phyloP scores from a whole-genome alignment of 2,329 filamentous ascomycete genomes.

The Rugonectria rugulosa region DNA sequence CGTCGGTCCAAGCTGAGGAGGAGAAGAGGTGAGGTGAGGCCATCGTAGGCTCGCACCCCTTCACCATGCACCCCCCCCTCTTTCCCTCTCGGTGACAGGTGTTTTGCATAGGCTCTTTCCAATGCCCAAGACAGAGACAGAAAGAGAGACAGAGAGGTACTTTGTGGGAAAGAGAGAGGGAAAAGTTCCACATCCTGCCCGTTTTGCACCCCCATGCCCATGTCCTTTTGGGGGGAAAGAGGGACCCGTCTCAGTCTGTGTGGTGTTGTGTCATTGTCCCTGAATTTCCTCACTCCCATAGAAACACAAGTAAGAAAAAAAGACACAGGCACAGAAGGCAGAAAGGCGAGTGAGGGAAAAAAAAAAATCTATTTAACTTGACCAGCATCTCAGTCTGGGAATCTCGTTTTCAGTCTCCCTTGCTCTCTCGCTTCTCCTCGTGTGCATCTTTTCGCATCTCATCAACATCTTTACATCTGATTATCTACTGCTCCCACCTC shows the following conservation, averaged over 20 bases:
- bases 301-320: not conserved
- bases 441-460: not conserved
- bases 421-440: conserved; percentile 5
- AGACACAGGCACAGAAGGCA: not conserved
- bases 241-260: too few species aligned
- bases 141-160: too few species aligned
- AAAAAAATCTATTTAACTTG: conserved; percentile 21
- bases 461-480: not conserved
- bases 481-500: too few species aligned
- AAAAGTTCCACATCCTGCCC: not conserved
- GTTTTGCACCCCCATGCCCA: not conserved
- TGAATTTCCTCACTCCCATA: conserved; percentile 5
- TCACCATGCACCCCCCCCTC: not conserved
- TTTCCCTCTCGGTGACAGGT: conserved; percentile 3
- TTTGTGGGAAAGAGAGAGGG: too few species aligned
- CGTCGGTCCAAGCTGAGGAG: conserved; percentile 6
- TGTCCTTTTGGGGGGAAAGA: too few species aligned
- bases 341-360: not conserved
- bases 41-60: not conserved
- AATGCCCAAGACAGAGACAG: not conserved
- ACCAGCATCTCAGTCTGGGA: conserved; percentile 14
- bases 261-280: conserved; percentile 3
- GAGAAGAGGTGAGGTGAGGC: conserved; percentile 13
- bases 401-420: not conserved
- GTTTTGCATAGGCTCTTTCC: too few species aligned